Conservation (phyloP, 1,284 basidiomycete species). For the Moniliella sp. region DNA sequence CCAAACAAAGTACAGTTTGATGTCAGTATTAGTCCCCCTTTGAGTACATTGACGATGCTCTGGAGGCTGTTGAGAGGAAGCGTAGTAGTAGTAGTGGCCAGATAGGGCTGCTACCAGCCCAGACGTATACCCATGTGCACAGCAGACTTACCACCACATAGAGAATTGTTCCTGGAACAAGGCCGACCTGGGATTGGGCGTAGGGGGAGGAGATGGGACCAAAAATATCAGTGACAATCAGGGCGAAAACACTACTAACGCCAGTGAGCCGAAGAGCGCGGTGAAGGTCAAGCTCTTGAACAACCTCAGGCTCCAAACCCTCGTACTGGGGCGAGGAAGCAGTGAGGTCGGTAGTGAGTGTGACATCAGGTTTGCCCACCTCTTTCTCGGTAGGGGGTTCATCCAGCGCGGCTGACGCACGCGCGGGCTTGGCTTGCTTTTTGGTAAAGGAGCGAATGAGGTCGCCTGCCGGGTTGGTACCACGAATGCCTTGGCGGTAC, state of each 20-base stretch:
- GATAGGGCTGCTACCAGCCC: too few relatives aligned
- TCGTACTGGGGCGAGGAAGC: constrained; percentile 11
- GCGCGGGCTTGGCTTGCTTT: neutral
- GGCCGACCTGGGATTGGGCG: constrained; percentile 36
- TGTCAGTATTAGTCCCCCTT: too few relatives aligned
- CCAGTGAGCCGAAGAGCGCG: constrained; percentile 9
- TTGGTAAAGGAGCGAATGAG: constrained; percentile 3
- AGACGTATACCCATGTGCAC: too few relatives aligned
- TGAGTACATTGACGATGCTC: neutral
- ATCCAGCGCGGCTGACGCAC: neutral
- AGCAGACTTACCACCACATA: constrained; percentile 9
- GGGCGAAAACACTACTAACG: constrained; percentile 36
- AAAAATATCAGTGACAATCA: constrained; percentile 40
- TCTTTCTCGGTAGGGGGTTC: constrained; percentile 2
- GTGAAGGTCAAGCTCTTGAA: constrained; percentile 6
- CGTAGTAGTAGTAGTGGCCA: too few relatives aligned
- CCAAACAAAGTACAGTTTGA: neutral
- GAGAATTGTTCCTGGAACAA: constrained; percentile 13
- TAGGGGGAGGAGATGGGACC: constrained; percentile 47
- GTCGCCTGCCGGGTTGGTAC: constrained; percentile 6
- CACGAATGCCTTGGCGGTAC: constrained; percentile 4
- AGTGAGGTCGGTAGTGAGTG: constrained; percentile 9
- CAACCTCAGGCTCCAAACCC: constrained; percentile 5
- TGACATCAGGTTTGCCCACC: constrained; percentile 3
- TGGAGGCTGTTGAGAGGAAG: neutral